phyloP scores from a whole-genome alignment of 2,329 filamentous ascomycete genomes.

The Monosporascus ibericus region DNA sequence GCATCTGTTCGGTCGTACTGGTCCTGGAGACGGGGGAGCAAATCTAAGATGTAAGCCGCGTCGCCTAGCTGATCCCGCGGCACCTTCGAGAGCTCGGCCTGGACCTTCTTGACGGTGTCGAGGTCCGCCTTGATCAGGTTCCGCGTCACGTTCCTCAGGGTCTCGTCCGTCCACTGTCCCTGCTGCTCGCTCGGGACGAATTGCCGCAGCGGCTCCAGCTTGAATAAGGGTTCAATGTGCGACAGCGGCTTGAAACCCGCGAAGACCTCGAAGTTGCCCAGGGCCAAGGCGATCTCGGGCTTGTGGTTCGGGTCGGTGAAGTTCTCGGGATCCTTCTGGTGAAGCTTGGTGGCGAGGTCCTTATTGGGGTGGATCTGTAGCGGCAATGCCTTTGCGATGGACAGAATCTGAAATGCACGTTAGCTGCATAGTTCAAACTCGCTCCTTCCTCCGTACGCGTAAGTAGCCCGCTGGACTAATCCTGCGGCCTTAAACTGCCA shows the following conservation, averaged over 20 bases:
- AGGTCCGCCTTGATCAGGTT: slow-evolving; percentile 49
- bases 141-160: slow-evolving; percentile 49
- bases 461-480: too few relatives aligned
- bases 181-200: slow-evolving; percentile 34
- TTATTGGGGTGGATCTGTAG: slow-evolving; percentile 72
- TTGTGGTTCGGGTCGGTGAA: slow-evolving; percentile 74
- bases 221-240: slow-evolving; percentile 53
- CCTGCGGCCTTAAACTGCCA: too few relatives aligned
- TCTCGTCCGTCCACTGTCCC: slow-evolving; percentile 48
- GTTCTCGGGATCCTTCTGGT: slow-evolving; percentile 55
- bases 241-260: slow-evolving; percentile 64
- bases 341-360: slow-evolving; percentile 56
- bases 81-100: slow-evolving; percentile 43
- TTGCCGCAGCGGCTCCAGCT: slow-evolving; percentile 45
- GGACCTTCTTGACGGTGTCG: slow-evolving; percentile 44
- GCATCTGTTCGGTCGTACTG: slow-evolving; percentile 61
- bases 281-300: slow-evolving; percentile 69
- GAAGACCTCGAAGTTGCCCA: slow-evolving; percentile 69
- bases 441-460: not conserved
- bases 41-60: slow-evolving; percentile 54
- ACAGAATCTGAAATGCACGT: slow-evolving; percentile 47
- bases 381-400: slow-evolving; percentile 68
- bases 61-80: slow-evolving; percentile 41
- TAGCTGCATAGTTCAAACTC: too few relatives aligned
- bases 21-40: slow-evolving; percentile 57